Base-by-base conservation (phyloP, 148 eudicot species). In the Hydrangea macrophylla region DNA sequence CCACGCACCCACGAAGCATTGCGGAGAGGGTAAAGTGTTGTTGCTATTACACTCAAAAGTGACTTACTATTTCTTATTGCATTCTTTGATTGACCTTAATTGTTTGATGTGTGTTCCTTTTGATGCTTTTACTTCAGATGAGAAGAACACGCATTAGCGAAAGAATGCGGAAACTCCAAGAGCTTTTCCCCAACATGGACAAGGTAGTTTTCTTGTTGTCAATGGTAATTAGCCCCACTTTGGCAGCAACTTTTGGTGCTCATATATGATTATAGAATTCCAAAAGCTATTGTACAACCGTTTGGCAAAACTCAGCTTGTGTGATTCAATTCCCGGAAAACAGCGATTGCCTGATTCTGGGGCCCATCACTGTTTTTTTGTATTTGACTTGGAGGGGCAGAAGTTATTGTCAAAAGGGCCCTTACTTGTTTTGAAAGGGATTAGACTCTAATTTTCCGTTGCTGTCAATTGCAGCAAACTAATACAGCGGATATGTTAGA, bases 1-100 rank as follows among this genome's bases (percentile, higher is more conserved):
- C 88, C 18, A 85, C 88, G 23, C 88, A 85, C 72, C 88, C 88
- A 18, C 64, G 88, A 70, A 85, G 88, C 67, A 85, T 85, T 66
- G 88, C 88, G 24, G 88, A 85, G 68, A 85, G 88, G 88, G 88
- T 85, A 74, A 76, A 33, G 25, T 73, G 36, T 30, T 67, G n/a
- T n/a, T n/a, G 26, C 17, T 51, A 25, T 55, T 26, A 17, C n/a
- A 15, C n/a, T 3, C 23, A 48, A 48, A n/a, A 48, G 20, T 17
- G 17, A 8, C 6, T 48, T 6, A 42, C n/a, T 48, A 15, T 18
- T 22, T 48, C 22, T 48, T 48, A 22, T 15, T 37, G 10, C 25
- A 9, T n/a, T n/a, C n/a, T n/a, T n/a, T n/a, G n/a, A n/a, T n/a
- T n/a, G n/a, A n/a, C n/a, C n/a, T 17, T 48, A 17, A 48, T 48